These are phyloP conservation scores for Gentiana straminea DNA, from an alignment of 257 asterid genomes.

Conservation along the genomic window DNA sequence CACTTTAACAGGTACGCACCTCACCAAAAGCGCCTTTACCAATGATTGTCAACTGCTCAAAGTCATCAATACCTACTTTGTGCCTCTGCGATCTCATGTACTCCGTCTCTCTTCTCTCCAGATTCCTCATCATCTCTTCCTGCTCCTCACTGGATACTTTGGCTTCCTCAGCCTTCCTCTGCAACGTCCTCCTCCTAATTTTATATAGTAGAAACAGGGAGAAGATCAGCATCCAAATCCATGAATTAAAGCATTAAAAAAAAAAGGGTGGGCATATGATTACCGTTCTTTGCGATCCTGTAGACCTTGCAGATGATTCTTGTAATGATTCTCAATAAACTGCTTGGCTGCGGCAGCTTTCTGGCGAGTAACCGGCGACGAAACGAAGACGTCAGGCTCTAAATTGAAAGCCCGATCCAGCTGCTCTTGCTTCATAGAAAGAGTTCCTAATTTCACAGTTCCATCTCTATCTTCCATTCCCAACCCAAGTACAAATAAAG, in stretches of 20 bases:
- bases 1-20: conserved; percentile 21
- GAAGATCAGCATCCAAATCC: not conserved
- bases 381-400: conserved; percentile 71
- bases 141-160: conserved; percentile 79
- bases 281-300: conserved; percentile 96
- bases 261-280: not conserved
- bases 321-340: conserved; percentile 92
- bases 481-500: not conserved
- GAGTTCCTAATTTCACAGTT: conserved; percentile 37
- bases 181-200: conserved; percentile 78
- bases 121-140: conserved; percentile 75
- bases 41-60: conserved; percentile 76
- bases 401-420: conserved; percentile 32
- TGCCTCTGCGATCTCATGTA: conserved; percentile 98
- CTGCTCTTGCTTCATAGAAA: conserved; percentile 23
- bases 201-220: not conserved
- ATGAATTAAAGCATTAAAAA: not conserved
- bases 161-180: conserved; percentile 78
- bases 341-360: conserved; percentile 95
- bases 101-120: conserved; percentile 90
- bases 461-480: conserved; percentile 52
- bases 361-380: conserved; percentile 92
- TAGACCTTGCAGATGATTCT: conserved; percentile 75
- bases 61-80: conserved; percentile 95
- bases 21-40: conserved; percentile 97